These are phyloP conservation scores for Meripilus lineatus DNA, from an alignment of 1,284 basidiomycete species.

Conservation along the genomic window DNA sequence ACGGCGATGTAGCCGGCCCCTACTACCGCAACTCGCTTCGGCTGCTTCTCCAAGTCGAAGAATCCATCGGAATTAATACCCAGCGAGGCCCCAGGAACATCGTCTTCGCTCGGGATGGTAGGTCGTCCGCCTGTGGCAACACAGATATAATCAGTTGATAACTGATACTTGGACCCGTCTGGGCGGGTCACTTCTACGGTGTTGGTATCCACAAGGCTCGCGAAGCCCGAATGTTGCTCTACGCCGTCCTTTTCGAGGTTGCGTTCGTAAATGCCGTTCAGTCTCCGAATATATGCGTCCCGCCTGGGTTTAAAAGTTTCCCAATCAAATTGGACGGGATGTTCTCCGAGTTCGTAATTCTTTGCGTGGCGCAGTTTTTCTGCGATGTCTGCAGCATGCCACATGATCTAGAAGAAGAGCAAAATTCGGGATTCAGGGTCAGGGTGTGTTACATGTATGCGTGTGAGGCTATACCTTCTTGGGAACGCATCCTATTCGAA, in stretches of 20 bases:
- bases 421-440: background rate
- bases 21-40: slow-evolving; percentile 89
- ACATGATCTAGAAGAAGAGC: slow-evolving; percentile 78
- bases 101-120: slow-evolving; percentile 71
- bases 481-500: slow-evolving; percentile 73
- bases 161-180: slow-evolving; percentile 61
- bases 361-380: slow-evolving; percentile 76
- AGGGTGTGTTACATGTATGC: background rate
- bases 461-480: slow-evolving; percentile 61
- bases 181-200: slow-evolving; percentile 63
- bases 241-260: slow-evolving; percentile 90
- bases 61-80: slow-evolving; percentile 96
- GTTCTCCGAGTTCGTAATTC: slow-evolving; percentile 63
- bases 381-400: slow-evolving; percentile 94
- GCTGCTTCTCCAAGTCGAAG: slow-evolving; percentile 89
- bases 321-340: slow-evolving; percentile 81
- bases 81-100: slow-evolving; percentile 85
- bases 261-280: slow-evolving; percentile 90
- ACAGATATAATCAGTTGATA: slow-evolving; percentile 73
- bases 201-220: slow-evolving; percentile 62
- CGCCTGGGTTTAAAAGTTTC: slow-evolving; percentile 87
- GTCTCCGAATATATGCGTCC: slow-evolving; percentile 88
- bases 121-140: slow-evolving; percentile 89
- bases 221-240: slow-evolving; percentile 84
- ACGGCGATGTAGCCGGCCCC: slow-evolving; percentile 98